Evolutionary conservation across 1,139 yeast species (phyloP), one percentile per base, ranked within the genome.

Genomic region (Geotrichum reessii): DNA sequence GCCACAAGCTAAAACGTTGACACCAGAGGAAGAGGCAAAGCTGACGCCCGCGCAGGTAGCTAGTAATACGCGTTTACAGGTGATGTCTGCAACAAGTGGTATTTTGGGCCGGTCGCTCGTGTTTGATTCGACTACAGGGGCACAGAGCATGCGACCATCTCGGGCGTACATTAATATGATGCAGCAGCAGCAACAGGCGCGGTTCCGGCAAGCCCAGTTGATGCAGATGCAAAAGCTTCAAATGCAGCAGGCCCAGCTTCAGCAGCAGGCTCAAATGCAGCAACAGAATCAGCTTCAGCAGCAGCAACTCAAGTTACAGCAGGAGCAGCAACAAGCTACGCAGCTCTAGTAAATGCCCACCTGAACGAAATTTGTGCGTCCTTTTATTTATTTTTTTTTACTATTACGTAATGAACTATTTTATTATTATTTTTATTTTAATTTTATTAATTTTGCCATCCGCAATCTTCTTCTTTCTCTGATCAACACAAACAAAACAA

Each of bases 91-190:
- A 2, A 71, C 75, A 0, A 72, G 73, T 2, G 67, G 69, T 1
- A 63, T 73, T 14, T 60, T 71, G 33, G 76, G 76, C 5, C 65
- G 76, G 8, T 64, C 75, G 7, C 62, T 72, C 22, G 69, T 73
- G 17, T 70, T 66, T 60, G 73, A 73, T 52, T 64, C 72, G 6
- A 55, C 55, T 9, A 61, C 70, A 1, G 67, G 69, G n/a, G 65
- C 67, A 21, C 68, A 65, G 57, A 63, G 63, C 53, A 65, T 69
- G 22, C 64, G 75, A 11, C 75, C 74, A 1, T 70, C 74, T 14
- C 64, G 73, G 21, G 70, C 70, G 6, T 66, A 65, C 49, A 62
- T 66, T 22, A 64, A 63, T 40, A 50, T 61, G 12, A 58, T 63
- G 19, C 63, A 66, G 48, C 68, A 64, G 37, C 67, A 64, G 46